These are phyloP conservation scores for Psidium friedrichsthalianum DNA, from an alignment of 345 rosid species.

Conservation along the genomic window DNA sequence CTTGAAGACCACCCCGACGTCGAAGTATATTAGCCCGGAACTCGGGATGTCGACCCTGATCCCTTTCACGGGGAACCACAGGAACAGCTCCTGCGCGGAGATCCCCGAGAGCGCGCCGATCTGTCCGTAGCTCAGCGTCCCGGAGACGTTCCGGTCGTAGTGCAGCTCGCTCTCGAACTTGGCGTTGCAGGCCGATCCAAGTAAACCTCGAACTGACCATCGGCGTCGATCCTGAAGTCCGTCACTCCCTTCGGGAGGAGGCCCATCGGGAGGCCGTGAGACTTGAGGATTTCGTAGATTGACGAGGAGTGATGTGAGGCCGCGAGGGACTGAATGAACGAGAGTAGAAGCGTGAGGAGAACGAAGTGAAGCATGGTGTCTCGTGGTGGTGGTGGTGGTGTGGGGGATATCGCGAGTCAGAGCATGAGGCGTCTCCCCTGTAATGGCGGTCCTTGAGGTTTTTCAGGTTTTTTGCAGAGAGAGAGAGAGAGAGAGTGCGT, in stretches of 20 bases:
- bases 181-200: constrained; percentile 80
- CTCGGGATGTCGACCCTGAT: constrained; percentile 79
- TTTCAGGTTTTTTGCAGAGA: background rate
- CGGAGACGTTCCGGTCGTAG: constrained; percentile 67
- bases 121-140: constrained; percentile 44
- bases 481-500: background rate
- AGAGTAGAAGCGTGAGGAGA: constrained; percentile 15
- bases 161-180: constrained; percentile 78
- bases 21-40: constrained; percentile 83
- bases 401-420: background rate
- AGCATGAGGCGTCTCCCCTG: background rate
- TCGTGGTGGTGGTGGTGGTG: background rate
- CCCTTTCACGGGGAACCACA: constrained; percentile 84
- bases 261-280: constrained; percentile 68
- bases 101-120: constrained; percentile 61
- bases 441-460: background rate
- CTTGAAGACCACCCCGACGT: constrained; percentile 76
- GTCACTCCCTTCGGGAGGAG: constrained; percentile 71
- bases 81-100: constrained; percentile 73
- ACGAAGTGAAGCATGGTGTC: constrained; percentile 9
- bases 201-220: constrained; percentile 61
- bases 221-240: constrained; percentile 30
- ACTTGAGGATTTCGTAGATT: constrained; percentile 47
- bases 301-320: constrained; percentile 11
- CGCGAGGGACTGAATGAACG: constrained; percentile 7